Evolutionary conservation across 345 rosid species (phyloP).

Genomic region (Dipteronia sinensis): DNA sequence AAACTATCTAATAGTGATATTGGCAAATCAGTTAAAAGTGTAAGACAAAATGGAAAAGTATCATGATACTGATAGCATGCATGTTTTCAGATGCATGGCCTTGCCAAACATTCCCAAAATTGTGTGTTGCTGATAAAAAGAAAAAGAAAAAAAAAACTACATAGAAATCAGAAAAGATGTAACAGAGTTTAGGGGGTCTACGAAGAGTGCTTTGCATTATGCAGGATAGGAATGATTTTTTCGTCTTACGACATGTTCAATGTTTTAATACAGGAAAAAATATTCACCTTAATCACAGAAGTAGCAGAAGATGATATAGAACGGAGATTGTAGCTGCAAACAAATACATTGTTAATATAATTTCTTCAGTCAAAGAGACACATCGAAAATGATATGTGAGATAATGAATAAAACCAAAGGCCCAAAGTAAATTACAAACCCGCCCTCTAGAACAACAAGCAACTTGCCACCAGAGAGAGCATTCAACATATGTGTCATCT

Average conservation of each 20-base stretch:
- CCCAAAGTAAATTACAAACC: conserved; percentile 48
- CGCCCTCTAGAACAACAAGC: conserved; percentile 98
- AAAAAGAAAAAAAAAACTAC: not conserved
- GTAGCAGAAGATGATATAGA: conserved; percentile 96
- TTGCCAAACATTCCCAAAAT: not conserved
- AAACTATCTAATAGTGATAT: not conserved
- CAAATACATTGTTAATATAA: not conserved
- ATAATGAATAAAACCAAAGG: conserved; percentile 13
- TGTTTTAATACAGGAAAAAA: conserved; percentile 12
- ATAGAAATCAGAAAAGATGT: not conserved
- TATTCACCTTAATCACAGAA: conserved; percentile 83
- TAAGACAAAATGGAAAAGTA: not conserved
- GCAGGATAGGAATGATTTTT: conserved; percentile 7
- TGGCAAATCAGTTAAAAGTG: not conserved
- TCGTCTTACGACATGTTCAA: not conserved
- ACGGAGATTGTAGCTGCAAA: conserved; percentile 91
- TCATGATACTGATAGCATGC: not conserved
- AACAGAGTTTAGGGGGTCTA: not conserved
- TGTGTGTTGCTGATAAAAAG: not conserved
- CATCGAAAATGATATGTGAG: not conserved
- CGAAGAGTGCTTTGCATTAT: not conserved
- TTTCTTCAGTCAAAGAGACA: not conserved
- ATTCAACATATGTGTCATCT: conserved; percentile 77
- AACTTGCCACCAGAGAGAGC: conserved; percentile 72
- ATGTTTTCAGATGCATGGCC: not conserved